These are phyloP conservation scores for Kuraishia floccosa DNA, from an alignment of 805 yeast species.

Conservation along the genomic window DNA sequence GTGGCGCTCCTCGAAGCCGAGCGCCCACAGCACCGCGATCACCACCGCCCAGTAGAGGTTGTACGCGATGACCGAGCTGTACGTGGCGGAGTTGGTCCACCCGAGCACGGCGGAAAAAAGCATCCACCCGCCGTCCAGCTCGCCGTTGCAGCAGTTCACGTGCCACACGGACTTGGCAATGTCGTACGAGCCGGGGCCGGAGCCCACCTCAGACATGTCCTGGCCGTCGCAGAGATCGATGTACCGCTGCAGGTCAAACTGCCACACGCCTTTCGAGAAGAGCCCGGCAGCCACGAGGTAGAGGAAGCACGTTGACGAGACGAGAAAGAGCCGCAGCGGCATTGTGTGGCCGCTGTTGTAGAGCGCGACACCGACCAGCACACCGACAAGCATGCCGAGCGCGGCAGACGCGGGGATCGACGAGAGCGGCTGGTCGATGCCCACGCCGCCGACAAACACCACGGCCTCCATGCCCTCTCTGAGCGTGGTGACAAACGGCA, in stretches of 20 bases:
- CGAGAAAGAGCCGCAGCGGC: slow-evolving; percentile 28
- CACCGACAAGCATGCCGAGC: slow-evolving; percentile 23
- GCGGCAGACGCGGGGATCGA: slow-evolving; percentile 18
- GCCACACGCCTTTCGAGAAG: slow-evolving; percentile 34
- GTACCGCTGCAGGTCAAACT: slow-evolving; percentile 28
- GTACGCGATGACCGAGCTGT: slow-evolving; percentile 30
- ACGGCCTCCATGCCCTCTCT: slow-evolving; percentile 98
- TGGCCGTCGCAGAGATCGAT: slow-evolving; percentile 29
- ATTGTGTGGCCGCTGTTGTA: slow-evolving; percentile 31
- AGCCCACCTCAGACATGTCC: slow-evolving; percentile 34
- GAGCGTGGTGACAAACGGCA: slow-evolving; percentile 83
- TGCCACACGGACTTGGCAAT: slow-evolving; percentile 34
- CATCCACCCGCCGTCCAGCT: slow-evolving; percentile 38
- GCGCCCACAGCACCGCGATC: slow-evolving; percentile 14
- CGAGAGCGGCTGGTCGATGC: slow-evolving; percentile 36
- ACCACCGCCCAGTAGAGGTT: slow-evolving; percentile 25
- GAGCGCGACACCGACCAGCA: slow-evolving; percentile 22
- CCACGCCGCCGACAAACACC: slow-evolving; percentile 94
- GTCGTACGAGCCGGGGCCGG: slow-evolving; percentile 38
- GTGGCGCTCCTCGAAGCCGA: slow-evolving; percentile 36
- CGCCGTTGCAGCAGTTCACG: slow-evolving; percentile 37
- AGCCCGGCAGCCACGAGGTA: slow-evolving; percentile 35
- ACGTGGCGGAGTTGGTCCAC: slow-evolving; percentile 37
- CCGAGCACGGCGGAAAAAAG: slow-evolving; percentile 31
- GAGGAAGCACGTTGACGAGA: slow-evolving; percentile 28